Evolutionary conservation across 2,329 filamentous ascomycete genomes (phyloP), one percentile per base, ranked within the genome.

Genomic region (Fusarium virguliforme): DNA sequence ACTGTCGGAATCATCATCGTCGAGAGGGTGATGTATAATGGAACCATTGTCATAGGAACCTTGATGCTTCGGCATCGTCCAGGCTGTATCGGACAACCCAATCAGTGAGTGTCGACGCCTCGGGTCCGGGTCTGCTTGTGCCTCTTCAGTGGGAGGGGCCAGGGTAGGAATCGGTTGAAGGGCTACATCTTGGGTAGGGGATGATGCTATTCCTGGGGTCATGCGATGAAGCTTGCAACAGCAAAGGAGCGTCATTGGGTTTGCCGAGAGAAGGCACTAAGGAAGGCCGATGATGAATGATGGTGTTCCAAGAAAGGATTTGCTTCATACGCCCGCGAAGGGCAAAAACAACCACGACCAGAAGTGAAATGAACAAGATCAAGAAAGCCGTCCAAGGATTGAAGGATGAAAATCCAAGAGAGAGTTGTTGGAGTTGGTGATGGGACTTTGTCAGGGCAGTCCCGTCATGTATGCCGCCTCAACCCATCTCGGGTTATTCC

Each of bases 1-100:
- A 32, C 81, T 77, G 18, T 82, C 81, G 3, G 83, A 83, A 53
- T 85, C 81, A 53, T 85, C 81, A 30, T 82, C 79, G 6, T 79
- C 76, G 8, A 78, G 73, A 0, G 83, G 71, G 18, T 81, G 76
- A 22, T 74, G 59, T 40, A 59, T 55, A n/a, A 54, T 9, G 12
- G 69, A 70, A 41, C 50, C 22, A 12, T 18, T 41, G 6, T 53
- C 56, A 28, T 51, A 37, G 32, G 55, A 65, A 34, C 51, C 46
- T n/a, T 41, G 34, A 8, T 57, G 53, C 13, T 60, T 26, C 15
- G 71, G 48, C 8, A 51, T 37, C 35, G 48, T 41, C 69, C 70
- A 74, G 13, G 56, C 37, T n/a, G 62, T 62, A 24, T 64, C 64
- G 15, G 67, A 55, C 38, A 73, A 51, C 3, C 72, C 72, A 53